Evolutionary conservation across 306 rosid genomes (phyloP), one percentile per base, ranked within the genome.

Genomic region (Acacia acuminata): DNA sequence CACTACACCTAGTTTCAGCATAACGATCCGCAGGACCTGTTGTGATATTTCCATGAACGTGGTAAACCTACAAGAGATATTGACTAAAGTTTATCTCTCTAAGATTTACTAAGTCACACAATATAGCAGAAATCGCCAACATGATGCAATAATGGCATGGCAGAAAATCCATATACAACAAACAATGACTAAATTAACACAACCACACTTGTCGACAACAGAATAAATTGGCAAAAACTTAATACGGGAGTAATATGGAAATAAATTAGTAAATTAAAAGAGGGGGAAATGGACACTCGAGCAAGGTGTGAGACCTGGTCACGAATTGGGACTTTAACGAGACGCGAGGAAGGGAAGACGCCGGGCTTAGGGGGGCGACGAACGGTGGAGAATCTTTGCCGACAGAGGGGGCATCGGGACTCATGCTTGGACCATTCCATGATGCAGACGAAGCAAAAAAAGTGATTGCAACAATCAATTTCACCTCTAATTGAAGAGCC

Each of bases 341-440:
- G 83, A 40, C 94, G 86, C 19, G 81, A 81, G 61, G 80, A 83
- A 48, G 84, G 65, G 66, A 83, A 78, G 40, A 86, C 70, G 34
- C 84, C 89, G 20, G 30, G 77, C 71, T 67, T 90, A 4, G 91
- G 86, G 12, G 76, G 87, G 27, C 94, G 81, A 25, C 84, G 89
- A 85, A 93, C 87, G 80, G 86, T 75, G 66, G 79, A 65, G 87
- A 94, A 94, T 44, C 98, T 79, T n/a, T 91, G 94, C 56, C 92
- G 91, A 77, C 94, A 94, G 2, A 92, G 77, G 45, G 98, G 97
- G 85, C 97, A 94, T 11, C 91, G 91, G 12, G 97, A 94, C 80
- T 92, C 97, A 30, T 84, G 89, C 76, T 89, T 94, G 8, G 97
- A 81, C 97, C 94, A 94, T 73, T 91, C 96, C 90, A 90, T 88